These are phyloP conservation scores for Trifolium fragiferum DNA, from an alignment of 306 rosid genomes.

Conservation along the genomic window DNA sequence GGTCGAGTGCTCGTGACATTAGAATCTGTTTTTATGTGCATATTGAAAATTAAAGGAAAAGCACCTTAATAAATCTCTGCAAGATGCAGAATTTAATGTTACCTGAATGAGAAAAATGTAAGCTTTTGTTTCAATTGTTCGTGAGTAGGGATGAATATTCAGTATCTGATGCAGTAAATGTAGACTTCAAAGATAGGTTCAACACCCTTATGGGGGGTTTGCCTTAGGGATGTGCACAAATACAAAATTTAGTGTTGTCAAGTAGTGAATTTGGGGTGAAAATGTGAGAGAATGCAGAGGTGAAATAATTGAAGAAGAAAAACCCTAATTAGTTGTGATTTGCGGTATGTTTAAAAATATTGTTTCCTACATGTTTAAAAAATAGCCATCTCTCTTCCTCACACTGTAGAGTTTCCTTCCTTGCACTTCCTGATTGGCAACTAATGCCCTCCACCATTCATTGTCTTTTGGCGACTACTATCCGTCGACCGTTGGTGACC, in stretches of 20 bases:
- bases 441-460: not conserved
- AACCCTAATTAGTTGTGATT: no score
- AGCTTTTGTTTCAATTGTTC: not conserved
- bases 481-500: not conserved
- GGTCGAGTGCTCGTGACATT: conserved; percentile 65
- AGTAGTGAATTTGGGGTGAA: not conserved
- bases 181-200: not conserved
- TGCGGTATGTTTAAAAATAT: no score
- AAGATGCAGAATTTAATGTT: conserved; percentile 32
- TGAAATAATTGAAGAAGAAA: no score
- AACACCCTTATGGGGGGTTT: not conserved
- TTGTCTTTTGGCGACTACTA: not conserved
- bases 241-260: not conserved
- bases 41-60: conserved; percentile 34
- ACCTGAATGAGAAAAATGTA: conserved; percentile 13
- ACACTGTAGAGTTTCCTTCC: not conserved
- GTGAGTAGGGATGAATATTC: not conserved
- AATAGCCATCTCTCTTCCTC: not conserved
- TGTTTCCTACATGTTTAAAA: not conserved
- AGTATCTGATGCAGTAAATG: not conserved
- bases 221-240: not conserved
- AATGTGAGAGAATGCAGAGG: not conserved
- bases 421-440: not conserved
- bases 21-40: conserved; percentile 73
- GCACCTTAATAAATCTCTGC: not conserved